Percentiles rank a stretch among this genome's conserved stretches.
These are phyloP conservation scores for Candida sp. DNA, from an alignment of 1,139 yeast species.

Conservation along the genomic window DNA sequence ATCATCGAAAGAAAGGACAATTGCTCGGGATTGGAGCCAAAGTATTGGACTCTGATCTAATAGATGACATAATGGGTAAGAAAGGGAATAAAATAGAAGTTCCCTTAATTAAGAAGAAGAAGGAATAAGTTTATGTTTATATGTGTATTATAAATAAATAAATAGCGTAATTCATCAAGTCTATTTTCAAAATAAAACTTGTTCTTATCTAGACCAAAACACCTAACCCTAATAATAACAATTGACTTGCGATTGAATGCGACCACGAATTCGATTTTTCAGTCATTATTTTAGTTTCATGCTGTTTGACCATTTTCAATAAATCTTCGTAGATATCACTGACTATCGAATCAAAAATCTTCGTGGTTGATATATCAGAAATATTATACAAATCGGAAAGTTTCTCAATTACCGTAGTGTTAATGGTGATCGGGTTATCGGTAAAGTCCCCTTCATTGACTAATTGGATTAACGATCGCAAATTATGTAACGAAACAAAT, in stretches of 20 bases:
- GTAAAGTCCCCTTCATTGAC: constrained; percentile 34
- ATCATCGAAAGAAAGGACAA: constrained; percentile 28
- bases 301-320: constrained; percentile 49
- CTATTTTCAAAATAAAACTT: neutral
- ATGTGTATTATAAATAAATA: neutral
- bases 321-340: constrained; percentile 60
- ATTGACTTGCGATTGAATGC: constrained; percentile 57
- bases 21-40: constrained; percentile 46
- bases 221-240: constrained; percentile 56
- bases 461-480: constrained; percentile 58
- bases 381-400: constrained; percentile 48
- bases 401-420: constrained; percentile 60
- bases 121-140: neutral
- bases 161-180: too few species aligned
- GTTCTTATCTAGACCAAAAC: constrained; percentile 40
- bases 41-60: constrained; percentile 27
- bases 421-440: constrained; percentile 32
- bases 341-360: constrained; percentile 50
- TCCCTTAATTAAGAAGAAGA: constrained; percentile 56
- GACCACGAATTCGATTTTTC: constrained; percentile 56
- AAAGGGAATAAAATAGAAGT: constrained; percentile 46
- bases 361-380: constrained; percentile 47
- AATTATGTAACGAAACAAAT: constrained; percentile 55
- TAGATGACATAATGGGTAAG: constrained; percentile 28
- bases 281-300: constrained; percentile 41